These are phyloP conservation scores for Sphagnum contortum DNA, from an alignment of 225 moss, liverwort and hornwort genomes.

Conservation along the genomic window DNA sequence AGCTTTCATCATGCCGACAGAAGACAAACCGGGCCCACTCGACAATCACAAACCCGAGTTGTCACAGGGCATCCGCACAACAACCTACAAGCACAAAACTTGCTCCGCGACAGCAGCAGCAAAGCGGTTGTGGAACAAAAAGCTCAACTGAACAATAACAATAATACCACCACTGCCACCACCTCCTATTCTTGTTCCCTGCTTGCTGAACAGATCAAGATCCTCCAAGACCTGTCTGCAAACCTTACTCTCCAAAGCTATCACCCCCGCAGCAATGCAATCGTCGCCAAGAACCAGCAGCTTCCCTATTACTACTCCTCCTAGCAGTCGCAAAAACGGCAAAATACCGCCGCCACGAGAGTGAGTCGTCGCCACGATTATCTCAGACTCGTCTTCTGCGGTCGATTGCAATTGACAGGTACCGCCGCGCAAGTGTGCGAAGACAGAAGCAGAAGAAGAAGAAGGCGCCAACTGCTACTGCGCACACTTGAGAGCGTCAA, in stretches of 20 bases:
- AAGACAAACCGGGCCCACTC: conserved; percentile 18
- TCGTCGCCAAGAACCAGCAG: conserved; percentile 21
- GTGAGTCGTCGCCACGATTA: not conserved
- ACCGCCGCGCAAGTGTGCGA: not conserved
- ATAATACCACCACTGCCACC: no score
- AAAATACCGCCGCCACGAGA: conserved; percentile 37
- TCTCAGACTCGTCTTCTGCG: no score
- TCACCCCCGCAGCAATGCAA: conserved; percentile 36
- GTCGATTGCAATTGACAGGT: conserved; percentile 71
- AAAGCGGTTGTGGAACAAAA: conserved; percentile 32
- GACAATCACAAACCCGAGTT: conserved; percentile 48
- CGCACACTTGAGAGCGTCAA: conserved; percentile 62
- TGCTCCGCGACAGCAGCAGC: no score
- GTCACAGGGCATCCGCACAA: conserved; percentile 57
- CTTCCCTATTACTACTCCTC: conserved; percentile 26
- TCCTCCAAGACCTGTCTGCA: conserved; percentile 63
- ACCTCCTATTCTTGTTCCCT: no score
- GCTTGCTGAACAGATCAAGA: conserved; percentile 67
- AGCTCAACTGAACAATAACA: no score
- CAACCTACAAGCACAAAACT: conserved; percentile 50
- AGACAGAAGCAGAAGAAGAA: conserved; percentile 44
- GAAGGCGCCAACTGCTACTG: conserved; percentile 53
- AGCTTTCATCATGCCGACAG: conserved; percentile 68
- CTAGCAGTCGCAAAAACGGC: conserved; percentile 55
- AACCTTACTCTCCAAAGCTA: conserved; percentile 40